These are phyloP conservation scores for Phytophthora capsici DNA, from an alignment of 352 stramenopile species.

Conservation along the genomic window DNA sequence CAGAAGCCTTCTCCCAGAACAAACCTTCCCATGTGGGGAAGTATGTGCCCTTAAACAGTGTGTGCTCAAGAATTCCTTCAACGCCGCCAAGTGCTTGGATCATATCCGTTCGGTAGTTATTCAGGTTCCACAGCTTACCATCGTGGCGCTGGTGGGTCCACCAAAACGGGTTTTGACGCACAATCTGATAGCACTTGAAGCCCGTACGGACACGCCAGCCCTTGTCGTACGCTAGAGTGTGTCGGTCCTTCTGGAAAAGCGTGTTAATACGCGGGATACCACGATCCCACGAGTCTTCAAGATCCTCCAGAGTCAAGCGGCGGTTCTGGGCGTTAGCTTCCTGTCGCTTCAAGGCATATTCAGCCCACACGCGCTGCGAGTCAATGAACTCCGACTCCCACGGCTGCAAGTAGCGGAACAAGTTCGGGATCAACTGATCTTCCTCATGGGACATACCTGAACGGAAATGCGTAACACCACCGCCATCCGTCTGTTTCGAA, in stretches of 20 bases:
- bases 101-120: conserved; percentile 99
- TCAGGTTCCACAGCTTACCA: conserved; percentile 99
- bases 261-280: conserved; percentile 98
- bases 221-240: conserved; percentile 99
- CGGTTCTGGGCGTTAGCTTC: conserved; percentile 99
- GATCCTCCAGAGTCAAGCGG: conserved; percentile 98
- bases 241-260: conserved; percentile 97
- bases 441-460: conserved; percentile 97
- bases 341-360: conserved; percentile 99
- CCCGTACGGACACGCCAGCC: conserved; percentile 98
- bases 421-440: conserved; percentile 99
- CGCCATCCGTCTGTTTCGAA: conserved; percentile 98
- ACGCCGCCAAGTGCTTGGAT: conserved; percentile 99
- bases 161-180: conserved; percentile 99
- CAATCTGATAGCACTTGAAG: conserved; percentile 99
- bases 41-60: conserved; percentile 99
- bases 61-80: conserved; percentile 99
- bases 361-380: conserved; percentile 99
- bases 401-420: conserved; percentile 99
- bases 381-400: conserved; percentile 99
- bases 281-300: conserved; percentile 99
- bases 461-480: conserved; percentile 99
- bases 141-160: conserved; percentile 99
- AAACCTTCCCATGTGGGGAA: conserved; percentile 99
- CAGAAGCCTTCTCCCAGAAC: conserved; percentile 99